Base-by-base conservation (phyloP, 257 asterid genomes). In the Avicennia marina region DNA sequence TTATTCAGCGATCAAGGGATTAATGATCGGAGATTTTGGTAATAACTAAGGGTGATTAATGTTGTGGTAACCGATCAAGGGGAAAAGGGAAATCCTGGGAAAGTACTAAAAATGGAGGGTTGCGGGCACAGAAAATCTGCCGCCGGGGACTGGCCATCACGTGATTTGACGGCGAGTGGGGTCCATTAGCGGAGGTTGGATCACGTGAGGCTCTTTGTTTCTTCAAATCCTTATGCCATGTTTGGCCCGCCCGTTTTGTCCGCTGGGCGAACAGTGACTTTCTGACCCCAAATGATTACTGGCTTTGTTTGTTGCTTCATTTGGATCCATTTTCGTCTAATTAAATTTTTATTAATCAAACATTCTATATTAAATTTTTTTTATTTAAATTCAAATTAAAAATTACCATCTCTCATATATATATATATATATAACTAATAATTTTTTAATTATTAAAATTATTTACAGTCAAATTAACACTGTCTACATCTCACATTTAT, bases 141-240 rank as follows among this genome's bases (percentile, higher is more conserved):
- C 26, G 6, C 13, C 34, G 3, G 43, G 9, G 18, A 21, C 10
- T 45, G 7, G 27, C 13, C 12, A 41, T 25, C 63, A 7, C 29
- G 32, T 20, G 45, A 70, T 58, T 39, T 45, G 39, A 24, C 17
- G 38, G n/a, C 0, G 22, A 1, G 53, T 40, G 66, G 75, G 70
- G 65, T 20, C 73, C 68, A 50, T 6, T 20, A 8, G 18, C 9
- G 33, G 51, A 45, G 52, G 44, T 16, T 16, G 55, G 43, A 31
- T 66, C 72, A 51, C 56, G 63, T 55, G 67, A 25, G 60, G 32
- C n/a, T 31, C 43, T 18, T 22, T 42, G n/a, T 52, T 53, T 40
- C 31, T n/a, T n/a, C n/a, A n/a, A n/a, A n/a, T 12, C 25, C 32
- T 27, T 51, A 12, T 32, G 56, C 22, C 34, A 7, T 59, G 69